phyloP scores from a whole-genome alignment of 441 rosid genomes.

The Breynia disticha region DNA sequence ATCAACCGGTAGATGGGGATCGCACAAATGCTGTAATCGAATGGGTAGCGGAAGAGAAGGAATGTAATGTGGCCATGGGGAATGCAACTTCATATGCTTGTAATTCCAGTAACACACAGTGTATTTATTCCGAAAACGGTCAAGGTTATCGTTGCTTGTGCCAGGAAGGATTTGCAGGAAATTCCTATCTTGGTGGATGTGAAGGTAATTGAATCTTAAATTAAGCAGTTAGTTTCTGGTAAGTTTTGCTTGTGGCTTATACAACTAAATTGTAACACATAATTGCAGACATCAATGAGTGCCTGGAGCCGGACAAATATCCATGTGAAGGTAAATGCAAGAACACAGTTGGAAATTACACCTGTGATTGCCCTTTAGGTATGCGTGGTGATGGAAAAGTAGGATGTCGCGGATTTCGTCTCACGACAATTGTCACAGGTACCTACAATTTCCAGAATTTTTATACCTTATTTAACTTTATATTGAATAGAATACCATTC shows the following conservation, averaged over 20 bases:
- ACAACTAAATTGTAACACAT: background rate
- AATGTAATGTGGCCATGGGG: background rate
- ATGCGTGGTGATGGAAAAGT: conserved; percentile 20
- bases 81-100: conserved; percentile 10
- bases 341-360: conserved; percentile 14
- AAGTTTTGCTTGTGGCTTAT: too few relatives aligned
- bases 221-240: background rate
- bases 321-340: conserved; percentile 15
- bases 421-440: conserved; percentile 10
- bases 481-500: background rate
- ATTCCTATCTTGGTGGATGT: conserved; percentile 13
- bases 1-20: background rate
- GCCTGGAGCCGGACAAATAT: conserved; percentile 6
- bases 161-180: conserved; percentile 9
- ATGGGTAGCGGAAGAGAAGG: conserved; percentile 14
- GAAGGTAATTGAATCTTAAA: conserved; percentile 5
- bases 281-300: conserved; percentile 18
- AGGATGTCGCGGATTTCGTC: conserved; percentile 13
- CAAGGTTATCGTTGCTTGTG: conserved; percentile 16
- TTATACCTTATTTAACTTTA: background rate
- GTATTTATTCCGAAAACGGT: conserved; percentile 7
- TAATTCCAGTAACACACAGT: background rate
- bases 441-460: background rate
- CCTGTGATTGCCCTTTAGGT: conserved; percentile 16
- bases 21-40: conserved; percentile 3